phyloP scores from a whole-genome alignment of 805 yeast species.

The Saccharomycopsis malanga region DNA sequence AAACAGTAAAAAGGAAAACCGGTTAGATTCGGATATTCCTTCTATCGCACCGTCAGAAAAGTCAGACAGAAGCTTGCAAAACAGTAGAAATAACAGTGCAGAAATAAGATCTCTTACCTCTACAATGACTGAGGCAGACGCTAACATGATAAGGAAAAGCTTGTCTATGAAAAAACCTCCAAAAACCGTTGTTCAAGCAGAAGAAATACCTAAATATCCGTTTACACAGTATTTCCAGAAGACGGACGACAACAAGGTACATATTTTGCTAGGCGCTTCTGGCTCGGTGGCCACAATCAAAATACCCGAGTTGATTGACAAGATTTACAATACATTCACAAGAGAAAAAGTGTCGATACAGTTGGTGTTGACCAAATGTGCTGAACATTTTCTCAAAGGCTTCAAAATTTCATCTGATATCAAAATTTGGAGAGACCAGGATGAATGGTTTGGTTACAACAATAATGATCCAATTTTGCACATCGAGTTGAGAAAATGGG shows the following conservation, averaged over 20 bases:
- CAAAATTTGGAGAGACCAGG: slow-evolving; percentile 80
- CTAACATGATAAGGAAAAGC: slow-evolving; percentile 4
- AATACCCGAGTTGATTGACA: slow-evolving; percentile 82
- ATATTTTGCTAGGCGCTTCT: slow-evolving; percentile 84
- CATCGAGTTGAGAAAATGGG: slow-evolving; percentile 78
- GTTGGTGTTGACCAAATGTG: slow-evolving; percentile 70
- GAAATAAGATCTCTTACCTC: background rate
- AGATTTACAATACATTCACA: slow-evolving; percentile 74
- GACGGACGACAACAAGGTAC: slow-evolving; percentile 78
- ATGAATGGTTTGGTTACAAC: slow-evolving; percentile 57
- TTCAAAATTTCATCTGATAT: slow-evolving; percentile 64
- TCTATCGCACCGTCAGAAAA: background rate
- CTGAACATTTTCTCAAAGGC: slow-evolving; percentile 62
- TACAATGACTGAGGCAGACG: slow-evolving; percentile 5
- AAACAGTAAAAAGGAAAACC: background rate
- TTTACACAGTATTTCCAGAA: slow-evolving; percentile 65
- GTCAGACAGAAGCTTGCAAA: background rate
- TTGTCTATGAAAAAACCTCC: background rate
- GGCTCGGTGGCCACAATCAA: slow-evolving; percentile 97
- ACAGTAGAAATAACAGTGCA: slow-evolving; percentile 6
- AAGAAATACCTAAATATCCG: slow-evolving; percentile 31
- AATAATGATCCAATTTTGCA: slow-evolving; percentile 71
- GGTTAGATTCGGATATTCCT: background rate
- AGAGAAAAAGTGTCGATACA: slow-evolving; percentile 71
- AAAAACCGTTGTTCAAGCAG: slow-evolving; percentile 6